A percentile compares a stretch with the other conserved stretches of the same genome.
phyloP scores from a whole-genome alignment of 768 basidiomycete species.

The Pleurotus pulmonarius region DNA sequence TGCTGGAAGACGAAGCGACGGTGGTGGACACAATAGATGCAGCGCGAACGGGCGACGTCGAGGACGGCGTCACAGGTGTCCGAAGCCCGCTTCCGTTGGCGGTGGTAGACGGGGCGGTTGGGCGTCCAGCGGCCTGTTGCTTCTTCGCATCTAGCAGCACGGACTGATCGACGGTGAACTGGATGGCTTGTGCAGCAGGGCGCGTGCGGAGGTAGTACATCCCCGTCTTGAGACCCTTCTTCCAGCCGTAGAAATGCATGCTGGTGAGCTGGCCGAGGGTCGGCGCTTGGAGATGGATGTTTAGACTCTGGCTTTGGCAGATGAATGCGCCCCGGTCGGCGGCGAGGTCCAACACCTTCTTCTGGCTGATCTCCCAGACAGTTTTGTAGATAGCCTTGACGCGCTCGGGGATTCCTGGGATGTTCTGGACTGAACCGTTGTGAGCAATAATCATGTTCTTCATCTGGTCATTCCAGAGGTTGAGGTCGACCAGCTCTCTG shows the following conservation, averaged over 20 bases:
- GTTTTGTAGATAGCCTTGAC: slow-evolving; percentile 99
- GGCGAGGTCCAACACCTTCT: slow-evolving; percentile 95
- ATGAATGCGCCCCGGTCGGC: slow-evolving; percentile 99
- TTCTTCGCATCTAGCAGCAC: slow-evolving; percentile 64
- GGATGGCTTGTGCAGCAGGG: slow-evolving; percentile 92
- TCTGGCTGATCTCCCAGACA: slow-evolving; percentile 99
- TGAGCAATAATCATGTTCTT: slow-evolving; percentile 99
- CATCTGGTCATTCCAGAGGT: slow-evolving; percentile 98
- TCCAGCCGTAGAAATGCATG: slow-evolving; percentile 99
- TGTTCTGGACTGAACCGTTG: slow-evolving; percentile 85
- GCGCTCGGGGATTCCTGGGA: slow-evolving; percentile 83
- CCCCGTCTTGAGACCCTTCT: slow-evolving; percentile 98
- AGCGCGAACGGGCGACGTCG: slow-evolving; percentile 23
- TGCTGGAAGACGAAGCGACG: slow-evolving; percentile 12
- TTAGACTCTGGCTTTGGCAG: slow-evolving; percentile 93
- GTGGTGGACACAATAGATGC: neutral
- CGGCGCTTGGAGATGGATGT: slow-evolving; percentile 88
- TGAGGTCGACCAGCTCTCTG: slow-evolving; percentile 93
- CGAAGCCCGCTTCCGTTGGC: slow-evolving; percentile 20
- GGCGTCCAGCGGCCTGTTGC: slow-evolving; percentile 29
- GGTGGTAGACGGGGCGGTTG: slow-evolving; percentile 17
- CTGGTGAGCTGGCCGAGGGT: slow-evolving; percentile 90
- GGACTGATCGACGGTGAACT: slow-evolving; percentile 92
- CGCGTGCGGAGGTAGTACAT: slow-evolving; percentile 97
- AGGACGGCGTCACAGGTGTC: slow-evolving; percentile 26